These are phyloP conservation scores for Nakataea oryzae DNA, from an alignment of 2,329 filamentous ascomycete genomes.

Conservation along the genomic window DNA sequence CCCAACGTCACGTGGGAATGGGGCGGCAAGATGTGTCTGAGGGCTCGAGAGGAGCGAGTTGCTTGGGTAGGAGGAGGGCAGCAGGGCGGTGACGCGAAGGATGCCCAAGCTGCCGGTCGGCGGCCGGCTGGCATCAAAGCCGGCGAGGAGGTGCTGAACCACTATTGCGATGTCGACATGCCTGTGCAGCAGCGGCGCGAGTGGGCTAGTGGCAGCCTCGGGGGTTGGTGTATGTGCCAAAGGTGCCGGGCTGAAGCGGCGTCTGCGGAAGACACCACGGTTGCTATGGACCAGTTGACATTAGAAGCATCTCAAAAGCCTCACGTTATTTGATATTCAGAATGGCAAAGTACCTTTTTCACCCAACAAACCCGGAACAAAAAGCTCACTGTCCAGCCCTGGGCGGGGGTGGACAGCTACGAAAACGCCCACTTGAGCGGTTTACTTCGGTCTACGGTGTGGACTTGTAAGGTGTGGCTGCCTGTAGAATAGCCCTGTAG, in stretches of 20 bases:
- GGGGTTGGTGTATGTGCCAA: conserved; percentile 78
- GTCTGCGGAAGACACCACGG: conserved; percentile 5
- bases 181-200: conserved; percentile 72
- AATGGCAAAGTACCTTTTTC: not conserved
- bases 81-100: not conserved
- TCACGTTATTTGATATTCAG: not conserved
- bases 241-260: conserved; percentile 66
- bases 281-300: conserved; percentile 3
- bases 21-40: conserved; percentile 67
- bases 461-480: too few species aligned
- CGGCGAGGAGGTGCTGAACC: conserved; percentile 81
- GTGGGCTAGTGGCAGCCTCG: conserved; percentile 80
- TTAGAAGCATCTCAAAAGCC: not conserved
- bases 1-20: conserved; percentile 95
- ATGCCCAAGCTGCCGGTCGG: not conserved
- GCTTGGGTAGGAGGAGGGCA: conserved; percentile 26
- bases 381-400: not conserved
- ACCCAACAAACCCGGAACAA: not conserved
- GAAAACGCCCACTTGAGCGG: not conserved
- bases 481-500: too few species aligned
- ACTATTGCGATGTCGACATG: conserved; percentile 83
- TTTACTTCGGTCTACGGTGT: not conserved
- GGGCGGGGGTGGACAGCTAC: not conserved
- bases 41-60: conserved; percentile 47
- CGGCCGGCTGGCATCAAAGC: conserved; percentile 52